Evolutionary conservation across 352 stramenopile genomes (phyloP), one percentile per base, ranked within the genome.

Genomic region (Phytophthora chlamydospora): DNA sequence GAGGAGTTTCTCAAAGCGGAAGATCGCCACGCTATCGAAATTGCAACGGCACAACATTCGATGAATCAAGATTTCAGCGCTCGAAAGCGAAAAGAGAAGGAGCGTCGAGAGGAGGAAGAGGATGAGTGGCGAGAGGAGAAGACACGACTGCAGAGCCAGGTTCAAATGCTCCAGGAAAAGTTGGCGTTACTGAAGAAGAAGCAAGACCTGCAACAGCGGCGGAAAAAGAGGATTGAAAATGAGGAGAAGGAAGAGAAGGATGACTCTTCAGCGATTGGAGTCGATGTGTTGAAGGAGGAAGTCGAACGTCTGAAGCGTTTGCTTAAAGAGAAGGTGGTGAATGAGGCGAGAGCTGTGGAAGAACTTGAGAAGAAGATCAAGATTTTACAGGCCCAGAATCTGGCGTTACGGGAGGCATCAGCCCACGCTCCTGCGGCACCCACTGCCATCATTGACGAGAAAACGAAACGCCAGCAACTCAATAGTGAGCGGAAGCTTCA

Each of bases 1-100:
- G 83, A 96, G 48, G 90, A 96, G 56, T 96, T 96, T 46, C 40
- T 96, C 4, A 92, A 95, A 50, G 83, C 78, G 1, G 84, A 96
- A 59, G 83, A 96, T 64, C 69, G 80, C 0, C 80, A 92, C 46
- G 87, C 83, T n/a, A 71, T 91, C 27, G 83, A 90, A 47, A 62
- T 89, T 8, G 78, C 77, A 4, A 85, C 84, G 46, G 73, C 80
- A 1, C 80, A 90, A 31, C 69, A 82, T 16, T 31, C 61, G n/a
- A 67, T 77, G 50, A 69, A 47, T n/a, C 65, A 70, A n/a, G 55
- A 71, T 17, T 56, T 75, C 7, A 68, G 43, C 33, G 24, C 62
- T 14, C 58, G 71, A 31, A 73, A 76, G 39, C 69, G 55, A n/a
- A 76, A 78, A 56, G 76, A 69, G 41, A 63, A 75, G 12, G 52